These are phyloP conservation scores for Aspergillus ellipticus DNA, from an alignment of 495 filamentous ascomycete species.

Conservation along the genomic window DNA sequence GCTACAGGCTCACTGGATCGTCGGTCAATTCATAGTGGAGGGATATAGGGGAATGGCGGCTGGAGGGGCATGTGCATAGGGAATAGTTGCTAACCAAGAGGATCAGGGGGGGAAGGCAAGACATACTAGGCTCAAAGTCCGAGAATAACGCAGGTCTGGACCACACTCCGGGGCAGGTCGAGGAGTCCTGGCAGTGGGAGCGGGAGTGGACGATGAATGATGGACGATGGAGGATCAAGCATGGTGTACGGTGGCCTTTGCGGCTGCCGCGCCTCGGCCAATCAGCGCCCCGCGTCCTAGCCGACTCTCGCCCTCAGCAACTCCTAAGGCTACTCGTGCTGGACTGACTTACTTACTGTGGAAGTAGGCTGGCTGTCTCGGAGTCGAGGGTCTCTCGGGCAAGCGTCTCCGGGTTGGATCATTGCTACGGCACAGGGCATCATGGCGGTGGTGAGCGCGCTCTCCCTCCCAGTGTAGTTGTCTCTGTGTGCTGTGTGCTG, in stretches of 20 bases:
- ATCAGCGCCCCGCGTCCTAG: conserved; percentile 27
- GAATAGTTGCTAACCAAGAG: conserved; percentile 18
- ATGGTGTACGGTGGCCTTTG: conserved; percentile 43
- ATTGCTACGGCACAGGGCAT: too few relatives aligned
- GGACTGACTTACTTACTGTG: not conserved
- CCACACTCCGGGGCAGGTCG: not conserved
- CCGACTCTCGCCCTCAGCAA: conserved; percentile 9
- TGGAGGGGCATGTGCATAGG: conserved; percentile 11
- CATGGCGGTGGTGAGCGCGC: too few relatives aligned
- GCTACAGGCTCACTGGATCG: conserved; percentile 20
- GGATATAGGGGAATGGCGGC: conserved; percentile 7
- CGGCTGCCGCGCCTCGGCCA: conserved; percentile 26
- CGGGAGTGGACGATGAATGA: conserved; percentile 1
- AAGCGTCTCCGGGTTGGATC: too few relatives aligned
- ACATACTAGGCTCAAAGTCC: not conserved
- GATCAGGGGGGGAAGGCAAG: too few relatives aligned
- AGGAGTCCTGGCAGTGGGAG: conserved; percentile 7
- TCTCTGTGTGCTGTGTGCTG: not conserved
- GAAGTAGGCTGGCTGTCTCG: not conserved
- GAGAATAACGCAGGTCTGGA: not conserved
- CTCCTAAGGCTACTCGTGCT: too few relatives aligned
- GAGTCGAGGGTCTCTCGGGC: not conserved
- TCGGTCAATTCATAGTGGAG: conserved; percentile 8
- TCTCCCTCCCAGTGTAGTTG: too few relatives aligned
- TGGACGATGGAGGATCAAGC: conserved; percentile 22